Conservation (phyloP, 1,284 basidiomycete genomes). For the Naganishia cerealis region DNA sequence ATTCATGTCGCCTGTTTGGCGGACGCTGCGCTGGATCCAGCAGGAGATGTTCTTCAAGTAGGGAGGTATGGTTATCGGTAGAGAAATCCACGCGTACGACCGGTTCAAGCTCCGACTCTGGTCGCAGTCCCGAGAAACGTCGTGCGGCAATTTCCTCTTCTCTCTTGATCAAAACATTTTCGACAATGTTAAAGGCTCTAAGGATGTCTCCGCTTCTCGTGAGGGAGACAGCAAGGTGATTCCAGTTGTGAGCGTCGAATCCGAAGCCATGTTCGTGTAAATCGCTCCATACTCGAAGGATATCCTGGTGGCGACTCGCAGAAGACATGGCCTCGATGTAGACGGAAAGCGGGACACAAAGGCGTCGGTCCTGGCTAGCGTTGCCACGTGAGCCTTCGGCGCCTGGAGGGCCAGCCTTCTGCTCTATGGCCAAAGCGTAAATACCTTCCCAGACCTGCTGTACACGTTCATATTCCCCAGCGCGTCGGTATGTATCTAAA, state of each 20-base stretch:
- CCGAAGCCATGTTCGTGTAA: constrained; percentile 70
- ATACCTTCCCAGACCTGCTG: constrained; percentile 71
- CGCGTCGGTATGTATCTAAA: constrained; percentile 72
- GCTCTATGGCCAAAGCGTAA: constrained; percentile 60
- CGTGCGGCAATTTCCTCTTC: constrained; percentile 20
- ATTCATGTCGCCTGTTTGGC: constrained; percentile 29
- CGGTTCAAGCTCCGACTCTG: neutral
- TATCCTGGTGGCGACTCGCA: constrained; percentile 64
- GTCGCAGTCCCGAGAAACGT: neutral
- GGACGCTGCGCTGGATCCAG: constrained; percentile 15
- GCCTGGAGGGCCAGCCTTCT: constrained; percentile 16
- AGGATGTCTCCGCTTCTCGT: constrained; percentile 75
- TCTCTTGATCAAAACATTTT: constrained; percentile 70
- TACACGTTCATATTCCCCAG: constrained; percentile 62
- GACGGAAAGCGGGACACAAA: constrained; percentile 79
- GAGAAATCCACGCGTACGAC: constrained; percentile 40
- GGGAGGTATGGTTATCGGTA: constrained; percentile 1
- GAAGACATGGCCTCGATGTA: constrained; percentile 74
- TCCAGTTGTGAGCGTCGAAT: constrained; percentile 92
- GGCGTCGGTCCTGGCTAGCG: constrained; percentile 55
- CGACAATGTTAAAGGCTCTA: constrained; percentile 78
- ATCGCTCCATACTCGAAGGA: constrained; percentile 69
- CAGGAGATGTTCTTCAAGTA: constrained; percentile 1
- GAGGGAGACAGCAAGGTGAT: constrained; percentile 74
- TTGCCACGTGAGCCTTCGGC: constrained; percentile 14